Evolutionary conservation across 177 flowering plant genomes (phyloP), one percentile per base, ranked within the genome.

Genomic region (Vitis hybrid): DNA sequence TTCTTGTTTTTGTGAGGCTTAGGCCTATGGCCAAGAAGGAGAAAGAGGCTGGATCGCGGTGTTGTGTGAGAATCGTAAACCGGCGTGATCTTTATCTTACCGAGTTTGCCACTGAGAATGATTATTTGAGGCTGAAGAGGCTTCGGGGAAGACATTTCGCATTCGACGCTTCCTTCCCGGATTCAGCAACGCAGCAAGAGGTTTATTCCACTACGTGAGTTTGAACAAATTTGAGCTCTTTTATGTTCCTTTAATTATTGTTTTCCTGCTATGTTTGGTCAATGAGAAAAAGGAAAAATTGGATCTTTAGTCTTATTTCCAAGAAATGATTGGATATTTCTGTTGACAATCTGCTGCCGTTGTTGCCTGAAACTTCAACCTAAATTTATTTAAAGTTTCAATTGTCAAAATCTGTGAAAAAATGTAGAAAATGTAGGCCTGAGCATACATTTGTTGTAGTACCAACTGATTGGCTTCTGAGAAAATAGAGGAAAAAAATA

Each of bases 11-110:
- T 74, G 97, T 94, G 74, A 89, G 98, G 87, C 86, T 92, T 14
- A 85, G 98, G 78, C 98, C 98, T 0, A 89, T 92, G 95, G 81
- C 79, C 28, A 90, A 81, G 89, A 92, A 87, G 68, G 98, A 94
- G 82, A 92, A 79, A 72, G 98, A 94, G 60, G 84, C 83, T 14
- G 98, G 98, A 17, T 83, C 93, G 0, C 59, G 90, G 76, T 78
- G 87, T 51, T 88, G 94, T 67, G 91, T 94, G 15, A 80, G 85
- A 72, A 86, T 94, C 61, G 89, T 86, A 66, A 88, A 89, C 44
- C 70, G 79, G 9, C 73, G 88, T 47, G 98, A 94, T 31, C 82
- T 94, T 73, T 94, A 81, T 71, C 74, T 94, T 75, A 89, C 97
- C 1, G 98, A 94, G 58, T 89, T 87, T 65, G 90, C 90, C 0